Evolutionary conservation across 345 rosid genomes (phyloP), one percentile per base, ranked within the genome.

Genomic region (Fremontodendron californicum): DNA sequence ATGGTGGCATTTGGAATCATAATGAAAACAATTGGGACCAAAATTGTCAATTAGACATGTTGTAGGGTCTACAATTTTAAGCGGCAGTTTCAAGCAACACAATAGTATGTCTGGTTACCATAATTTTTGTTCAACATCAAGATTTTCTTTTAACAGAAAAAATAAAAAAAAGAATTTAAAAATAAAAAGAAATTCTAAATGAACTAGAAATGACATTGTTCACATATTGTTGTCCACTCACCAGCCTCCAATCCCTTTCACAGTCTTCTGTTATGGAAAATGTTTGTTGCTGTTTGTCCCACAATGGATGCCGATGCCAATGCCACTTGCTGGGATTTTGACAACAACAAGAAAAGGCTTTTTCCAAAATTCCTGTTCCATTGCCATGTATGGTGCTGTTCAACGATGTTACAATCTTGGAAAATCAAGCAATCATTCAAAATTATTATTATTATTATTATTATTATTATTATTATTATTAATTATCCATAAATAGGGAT

Each of bases 251-350:
- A 21, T 62, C 45, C 51, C 73, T 79, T 51, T 46, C 66, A 55
- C 27, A n/a, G n/a, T n/a, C 42, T 3, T 16, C 19, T 18, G 46
- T 46, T 10, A 16, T n/a, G 55, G 55, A n/a, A 46, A 46, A 69
- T 37, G 75, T 64, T 48, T 58, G 51, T 16, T 61, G 39, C 69
- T 78, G 29, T 78, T 75, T 74, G 79, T 77, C 77, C 9, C 40
- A 64, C 77, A 58, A 65, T 42, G 43, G 61, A 65, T 75, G 58
- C 42, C 37, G 31, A 19, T 52, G 66, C 72, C 77, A 52, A 63
- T 39, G 13, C 7, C 48, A 2, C 2, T 39, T 18, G 27, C 27
- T 39, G 29, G 29, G 71, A 12, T 65, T 37, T 65, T 65, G 27
- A 35, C 25, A 35, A 18, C 6, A 65, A 35, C 70, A 64, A 13